Percentiles rank a stretch among this genome's conserved stretches.
phyloP scores from a whole-genome alignment of 1,139 yeast genomes.

The Saccharomyces hybrid region DNA sequence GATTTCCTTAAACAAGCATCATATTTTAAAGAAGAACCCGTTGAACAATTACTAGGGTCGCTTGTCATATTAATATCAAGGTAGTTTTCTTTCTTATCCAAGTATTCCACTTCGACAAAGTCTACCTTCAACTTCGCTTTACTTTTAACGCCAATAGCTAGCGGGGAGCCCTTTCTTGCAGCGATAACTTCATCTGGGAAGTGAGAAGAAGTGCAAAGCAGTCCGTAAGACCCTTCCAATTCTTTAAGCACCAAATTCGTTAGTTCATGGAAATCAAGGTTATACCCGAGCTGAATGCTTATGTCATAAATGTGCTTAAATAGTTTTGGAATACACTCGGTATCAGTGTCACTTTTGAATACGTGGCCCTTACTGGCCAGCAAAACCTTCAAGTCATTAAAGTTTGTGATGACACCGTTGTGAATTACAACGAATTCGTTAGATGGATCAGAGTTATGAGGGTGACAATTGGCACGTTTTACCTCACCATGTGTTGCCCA shows the following conservation, averaged over 20 bases:
- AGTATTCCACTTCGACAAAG: slow-evolving; percentile 96
- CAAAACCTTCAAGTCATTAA: slow-evolving; percentile 79
- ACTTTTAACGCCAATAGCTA: slow-evolving; percentile 93
- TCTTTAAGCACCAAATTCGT: slow-evolving; percentile 89
- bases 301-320: slow-evolving; percentile 86
- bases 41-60: neutral
- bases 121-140: slow-evolving; percentile 92
- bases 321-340: slow-evolving; percentile 94
- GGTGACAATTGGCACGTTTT: slow-evolving; percentile 80
- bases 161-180: slow-evolving; percentile 96
- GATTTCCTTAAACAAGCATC: slow-evolving; percentile 6
- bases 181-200: slow-evolving; percentile 96
- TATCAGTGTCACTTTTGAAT: slow-evolving; percentile 92
- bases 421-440: slow-evolving; percentile 91
- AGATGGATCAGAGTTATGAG: slow-evolving; percentile 78
- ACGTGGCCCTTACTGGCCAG: slow-evolving; percentile 62
- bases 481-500: slow-evolving; percentile 99
- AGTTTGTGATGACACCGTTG: slow-evolving; percentile 96
- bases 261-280: slow-evolving; percentile 80
- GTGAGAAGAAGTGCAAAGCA: slow-evolving; percentile 83
- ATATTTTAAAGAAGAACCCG: neutral
- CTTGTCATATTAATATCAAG: slow-evolving; percentile 27
- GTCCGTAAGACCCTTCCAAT: slow-evolving; percentile 95
- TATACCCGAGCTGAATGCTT: slow-evolving; percentile 56
- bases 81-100: slow-evolving; percentile 43